These are phyloP conservation scores for Tuber aestivum DNA, from an alignment of 495 filamentous ascomycete species.

Conservation along the genomic window DNA sequence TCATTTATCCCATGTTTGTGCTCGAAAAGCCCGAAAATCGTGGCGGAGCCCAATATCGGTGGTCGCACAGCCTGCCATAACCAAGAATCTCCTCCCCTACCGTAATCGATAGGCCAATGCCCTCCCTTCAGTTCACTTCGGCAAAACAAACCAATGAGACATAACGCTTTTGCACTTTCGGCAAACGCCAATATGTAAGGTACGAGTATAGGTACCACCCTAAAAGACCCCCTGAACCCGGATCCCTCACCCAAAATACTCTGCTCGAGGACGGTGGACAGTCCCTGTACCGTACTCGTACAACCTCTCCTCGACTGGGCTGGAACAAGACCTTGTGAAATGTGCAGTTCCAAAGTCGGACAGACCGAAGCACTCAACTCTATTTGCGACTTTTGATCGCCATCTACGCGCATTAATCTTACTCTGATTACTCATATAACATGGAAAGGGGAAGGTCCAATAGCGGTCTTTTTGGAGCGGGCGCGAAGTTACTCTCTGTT, in stretches of 20 bases:
- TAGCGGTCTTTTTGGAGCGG: not conserved
- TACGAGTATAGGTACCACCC: not conserved
- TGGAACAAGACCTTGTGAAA: not conserved
- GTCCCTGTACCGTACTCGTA: not conserved
- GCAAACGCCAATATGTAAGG: not conserved
- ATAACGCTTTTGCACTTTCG: not conserved
- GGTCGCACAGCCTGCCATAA: not conserved
- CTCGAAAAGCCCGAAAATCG: not conserved
- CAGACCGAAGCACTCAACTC: not conserved
- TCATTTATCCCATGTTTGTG: not conserved
- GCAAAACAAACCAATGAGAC: not conserved
- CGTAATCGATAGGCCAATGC: not conserved
- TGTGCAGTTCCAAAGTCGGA: not conserved
- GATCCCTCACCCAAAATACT: not conserved
- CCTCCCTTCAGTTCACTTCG: not conserved
- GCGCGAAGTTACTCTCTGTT: not conserved
- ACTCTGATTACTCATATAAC: not conserved
- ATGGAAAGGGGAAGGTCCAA: not conserved
- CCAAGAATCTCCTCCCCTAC: not conserved
- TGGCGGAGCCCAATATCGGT: not conserved
- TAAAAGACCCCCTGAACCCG: not conserved
- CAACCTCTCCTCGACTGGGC: not conserved
- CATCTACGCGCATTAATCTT: not conserved
- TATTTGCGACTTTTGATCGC: conserved; percentile 1
- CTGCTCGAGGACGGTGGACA: too few relatives aligned